Base-by-base conservation (phyloP, 2,329 filamentous ascomycete genomes). In the Allantophomopsis lycopodina region DNA sequence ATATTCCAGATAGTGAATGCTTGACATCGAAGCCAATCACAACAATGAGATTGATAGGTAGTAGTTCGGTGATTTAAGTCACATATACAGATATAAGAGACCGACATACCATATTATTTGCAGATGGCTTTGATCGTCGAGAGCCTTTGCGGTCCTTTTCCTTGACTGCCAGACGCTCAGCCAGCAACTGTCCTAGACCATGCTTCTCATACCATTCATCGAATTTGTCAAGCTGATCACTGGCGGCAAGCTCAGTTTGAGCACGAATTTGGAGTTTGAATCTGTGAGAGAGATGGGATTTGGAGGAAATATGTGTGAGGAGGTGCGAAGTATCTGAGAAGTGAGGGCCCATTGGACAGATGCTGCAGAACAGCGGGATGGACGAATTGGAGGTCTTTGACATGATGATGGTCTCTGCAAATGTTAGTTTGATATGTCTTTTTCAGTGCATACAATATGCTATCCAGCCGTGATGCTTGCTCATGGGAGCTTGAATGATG, bases 301-400 rank as follows among this genome's bases (percentile, higher is more conserved):
- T 95, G 47, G 88, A 95, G 43, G 83, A 77, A 45, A 95, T 76
- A 55, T 96, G 89, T 11, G 89, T 96, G 54, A 96, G 73, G 31
- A 95, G 68, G 59, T 95, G 89, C 28, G 88, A 94, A 35, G 87
- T 69, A 59, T 96, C 89, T 41, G 86, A 94, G 62, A 95, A 95
- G 21, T 63, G 73, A 32, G 85, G 84, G 44, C 71, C 72, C 48
- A 80, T 84, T 30, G 83, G 80, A 57, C 89, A 96, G 49, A 94
- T 79, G 53, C 70, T 78, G 73, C 89, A 96, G 49, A 76, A 63
- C 37, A 95, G 74, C 41, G 82, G 76, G 43, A 87, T 79, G 36
- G 41, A 16, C 13, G 36, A 40, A 18, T 40, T 38, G 35, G 46
- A 39, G 15, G 30, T 16, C 34, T 38, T 37, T 33, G 42, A 40